Conservation (phyloP, 2,329 filamentous ascomycete species). For the Bimuria novae-zelandiae region DNA sequence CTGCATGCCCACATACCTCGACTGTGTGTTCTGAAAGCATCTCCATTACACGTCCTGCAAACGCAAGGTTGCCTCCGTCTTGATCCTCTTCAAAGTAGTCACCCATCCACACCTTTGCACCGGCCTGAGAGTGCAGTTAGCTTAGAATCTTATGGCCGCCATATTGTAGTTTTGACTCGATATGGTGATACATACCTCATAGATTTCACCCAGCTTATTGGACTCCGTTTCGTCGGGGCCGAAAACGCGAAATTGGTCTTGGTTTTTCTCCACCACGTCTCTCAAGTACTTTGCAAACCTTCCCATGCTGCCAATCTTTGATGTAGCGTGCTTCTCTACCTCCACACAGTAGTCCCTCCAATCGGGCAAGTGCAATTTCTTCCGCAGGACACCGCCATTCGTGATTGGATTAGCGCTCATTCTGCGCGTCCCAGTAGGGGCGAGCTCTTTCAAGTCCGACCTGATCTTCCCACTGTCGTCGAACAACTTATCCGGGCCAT, state of each 20-base stretch:
- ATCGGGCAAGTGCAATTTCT: constrained; percentile 70
- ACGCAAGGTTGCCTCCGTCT: constrained; percentile 74
- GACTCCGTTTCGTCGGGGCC: constrained; percentile 82
- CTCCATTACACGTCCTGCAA: constrained; percentile 76
- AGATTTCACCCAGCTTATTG: constrained; percentile 75
- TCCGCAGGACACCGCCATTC: constrained; percentile 70
- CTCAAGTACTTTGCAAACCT: constrained; percentile 71
- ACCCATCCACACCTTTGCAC: constrained; percentile 80
- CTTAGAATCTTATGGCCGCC: too few relatives aligned
- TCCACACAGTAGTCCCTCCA: constrained; percentile 70
- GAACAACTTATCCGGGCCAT: constrained; percentile 74
- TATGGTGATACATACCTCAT: constrained; percentile 57
- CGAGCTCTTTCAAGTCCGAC: constrained; percentile 65
- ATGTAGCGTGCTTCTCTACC: constrained; percentile 64
- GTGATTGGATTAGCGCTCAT: constrained; percentile 80
- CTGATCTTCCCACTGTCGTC: constrained; percentile 66
- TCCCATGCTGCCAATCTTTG: constrained; percentile 66
- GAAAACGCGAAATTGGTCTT: constrained; percentile 72
- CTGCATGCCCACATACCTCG: constrained; percentile 54
- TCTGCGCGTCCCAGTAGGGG: constrained; percentile 66
- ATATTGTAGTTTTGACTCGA: too few relatives aligned
- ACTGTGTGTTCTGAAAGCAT: constrained; percentile 82
- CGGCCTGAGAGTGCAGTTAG: constrained; percentile 47
- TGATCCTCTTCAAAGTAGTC: constrained; percentile 77
- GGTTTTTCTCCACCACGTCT: constrained; percentile 69